phyloP scores from a whole-genome alignment of 495 filamentous ascomycete species.

The Penicillium fimorum region DNA sequence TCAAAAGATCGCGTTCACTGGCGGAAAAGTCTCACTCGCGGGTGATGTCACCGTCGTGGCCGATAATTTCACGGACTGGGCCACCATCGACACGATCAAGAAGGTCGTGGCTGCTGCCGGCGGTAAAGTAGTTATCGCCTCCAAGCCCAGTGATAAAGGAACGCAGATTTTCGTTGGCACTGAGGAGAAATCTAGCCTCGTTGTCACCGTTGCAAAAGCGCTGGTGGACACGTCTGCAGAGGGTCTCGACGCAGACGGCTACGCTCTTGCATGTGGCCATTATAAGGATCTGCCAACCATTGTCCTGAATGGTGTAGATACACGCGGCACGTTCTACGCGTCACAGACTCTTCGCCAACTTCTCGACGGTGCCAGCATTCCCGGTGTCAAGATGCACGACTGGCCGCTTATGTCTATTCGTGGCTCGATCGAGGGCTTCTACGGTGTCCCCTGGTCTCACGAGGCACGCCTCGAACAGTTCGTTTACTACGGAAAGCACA shows the following conservation, averaged over 20 bases:
- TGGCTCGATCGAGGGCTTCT: slow-evolving; percentile 21
- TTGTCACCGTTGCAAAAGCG: slow-evolving; percentile 6
- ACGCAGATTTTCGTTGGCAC: slow-evolving; percentile 19
- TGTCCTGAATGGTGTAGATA: slow-evolving; percentile 19
- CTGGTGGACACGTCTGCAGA: slow-evolving; percentile 15
- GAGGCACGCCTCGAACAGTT: slow-evolving; percentile 20
- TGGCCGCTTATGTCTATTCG: slow-evolving; percentile 23
- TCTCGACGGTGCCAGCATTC: slow-evolving; percentile 2
- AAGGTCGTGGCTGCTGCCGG: slow-evolving; percentile 11
- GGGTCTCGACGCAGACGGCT: slow-evolving; percentile 15
- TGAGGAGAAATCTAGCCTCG: slow-evolving; percentile 1
- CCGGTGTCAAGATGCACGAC: slow-evolving; percentile 16
- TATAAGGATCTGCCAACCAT: slow-evolving; percentile 15
- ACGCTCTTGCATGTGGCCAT: slow-evolving; percentile 13
- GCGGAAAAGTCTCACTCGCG: slow-evolving; percentile 7
- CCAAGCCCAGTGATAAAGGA: slow-evolving; percentile 7
- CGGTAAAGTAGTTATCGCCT: slow-evolving; percentile 6
- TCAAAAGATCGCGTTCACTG: slow-evolving; percentile 12
- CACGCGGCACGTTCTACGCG: slow-evolving; percentile 20
- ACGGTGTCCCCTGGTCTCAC: slow-evolving; percentile 20
- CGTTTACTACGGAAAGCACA: slow-evolving; percentile 18
- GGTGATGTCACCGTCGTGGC: slow-evolving; percentile 14
- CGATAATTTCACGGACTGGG: slow-evolving; percentile 13
- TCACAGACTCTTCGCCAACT: slow-evolving; percentile 20
- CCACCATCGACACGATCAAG: slow-evolving; percentile 16